Evolutionary conservation across 768 basidiomycete species (phyloP).

Genomic region (Lyophyllum semitale): DNA sequence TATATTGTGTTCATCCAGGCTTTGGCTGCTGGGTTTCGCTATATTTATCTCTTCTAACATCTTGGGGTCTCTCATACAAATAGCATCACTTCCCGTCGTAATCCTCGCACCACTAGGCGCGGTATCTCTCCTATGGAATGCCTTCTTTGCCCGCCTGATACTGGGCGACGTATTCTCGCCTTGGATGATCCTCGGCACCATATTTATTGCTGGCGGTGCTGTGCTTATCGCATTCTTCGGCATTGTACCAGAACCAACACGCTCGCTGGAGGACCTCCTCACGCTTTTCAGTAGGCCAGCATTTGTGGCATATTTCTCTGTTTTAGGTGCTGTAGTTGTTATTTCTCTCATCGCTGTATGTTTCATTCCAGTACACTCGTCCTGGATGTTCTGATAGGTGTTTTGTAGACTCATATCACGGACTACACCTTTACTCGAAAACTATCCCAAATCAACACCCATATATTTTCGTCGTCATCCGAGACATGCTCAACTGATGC

Average conservation of each 20-base stretch:
- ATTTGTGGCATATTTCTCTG: constrained; percentile 81
- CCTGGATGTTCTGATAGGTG: not conserved
- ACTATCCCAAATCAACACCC: constrained; percentile 20
- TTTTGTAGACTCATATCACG: constrained; percentile 64
- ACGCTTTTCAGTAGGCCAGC: constrained; percentile 70
- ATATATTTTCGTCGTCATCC: constrained; percentile 25
- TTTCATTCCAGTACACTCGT: constrained; percentile 14
- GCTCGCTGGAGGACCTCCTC: constrained; percentile 84
- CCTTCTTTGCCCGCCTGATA: constrained; percentile 83
- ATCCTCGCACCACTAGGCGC: constrained; percentile 94
- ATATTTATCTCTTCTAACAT: constrained; percentile 90
- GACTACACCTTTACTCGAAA: constrained; percentile 63
- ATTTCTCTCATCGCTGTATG: constrained; percentile 65
- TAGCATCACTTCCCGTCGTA: constrained; percentile 91
- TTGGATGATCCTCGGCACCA: constrained; percentile 84
- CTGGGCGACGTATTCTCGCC: constrained; percentile 85
- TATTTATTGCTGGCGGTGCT: constrained; percentile 86
- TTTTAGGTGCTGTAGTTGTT: constrained; percentile 62
- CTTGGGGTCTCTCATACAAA: constrained; percentile 86
- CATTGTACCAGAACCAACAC: constrained; percentile 86
- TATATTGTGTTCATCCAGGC: constrained; percentile 36
- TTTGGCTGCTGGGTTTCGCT: constrained; percentile 86
- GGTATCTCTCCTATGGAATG: constrained; percentile 92
- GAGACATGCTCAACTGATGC: constrained; percentile 36
- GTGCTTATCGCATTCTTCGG: constrained; percentile 90